A percentile compares a stretch with the other conserved stretches of the same genome.
Evolutionary conservation across 352 stramenopile genomes (phyloP).

Genomic region (Globisporangium okanoganense): DNA sequence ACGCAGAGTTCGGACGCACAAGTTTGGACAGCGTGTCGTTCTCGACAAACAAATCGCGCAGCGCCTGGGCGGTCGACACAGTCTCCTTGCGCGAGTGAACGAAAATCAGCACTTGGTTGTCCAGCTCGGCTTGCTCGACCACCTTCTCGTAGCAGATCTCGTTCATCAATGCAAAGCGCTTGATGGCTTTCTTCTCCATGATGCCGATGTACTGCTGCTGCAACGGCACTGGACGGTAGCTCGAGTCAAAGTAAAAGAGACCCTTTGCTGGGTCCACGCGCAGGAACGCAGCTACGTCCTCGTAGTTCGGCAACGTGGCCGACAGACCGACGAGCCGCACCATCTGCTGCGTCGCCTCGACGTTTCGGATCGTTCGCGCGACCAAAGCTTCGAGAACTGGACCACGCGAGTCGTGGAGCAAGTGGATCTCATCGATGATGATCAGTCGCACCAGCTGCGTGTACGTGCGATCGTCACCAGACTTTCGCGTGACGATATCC

Average conservation of each 20-base stretch:
- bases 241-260: slow-evolving; percentile 99
- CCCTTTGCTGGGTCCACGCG: slow-evolving; percentile 96
- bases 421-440: slow-evolving; percentile 99
- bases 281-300: slow-evolving; percentile 98
- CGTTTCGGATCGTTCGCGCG: slow-evolving; percentile 95
- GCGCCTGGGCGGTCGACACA: slow-evolving; percentile 94
- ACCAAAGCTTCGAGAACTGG: slow-evolving; percentile 98
- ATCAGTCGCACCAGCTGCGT: slow-evolving; percentile 98
- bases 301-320: slow-evolving; percentile 99
- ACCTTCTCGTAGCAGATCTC: slow-evolving; percentile 99
- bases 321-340: slow-evolving; percentile 97
- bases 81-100: slow-evolving; percentile 99
- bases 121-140: slow-evolving; percentile 88
- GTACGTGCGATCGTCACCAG: slow-evolving; percentile 95
- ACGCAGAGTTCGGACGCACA: slow-evolving; percentile 81
- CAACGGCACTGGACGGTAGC: slow-evolving; percentile 97
- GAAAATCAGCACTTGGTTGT: slow-evolving; percentile 99
- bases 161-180: slow-evolving; percentile 99
- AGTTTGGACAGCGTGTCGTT: slow-evolving; percentile 94
- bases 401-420: slow-evolving; percentile 98
- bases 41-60: slow-evolving; percentile 95
- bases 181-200: slow-evolving; percentile 99
- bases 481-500: slow-evolving; percentile 99
- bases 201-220: slow-evolving; percentile 99
- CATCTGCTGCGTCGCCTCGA: slow-evolving; percentile 97